Evolutionary conservation across 2,329 filamentous ascomycete species (phyloP).

Genomic region (Bipolaris cookei): DNA sequence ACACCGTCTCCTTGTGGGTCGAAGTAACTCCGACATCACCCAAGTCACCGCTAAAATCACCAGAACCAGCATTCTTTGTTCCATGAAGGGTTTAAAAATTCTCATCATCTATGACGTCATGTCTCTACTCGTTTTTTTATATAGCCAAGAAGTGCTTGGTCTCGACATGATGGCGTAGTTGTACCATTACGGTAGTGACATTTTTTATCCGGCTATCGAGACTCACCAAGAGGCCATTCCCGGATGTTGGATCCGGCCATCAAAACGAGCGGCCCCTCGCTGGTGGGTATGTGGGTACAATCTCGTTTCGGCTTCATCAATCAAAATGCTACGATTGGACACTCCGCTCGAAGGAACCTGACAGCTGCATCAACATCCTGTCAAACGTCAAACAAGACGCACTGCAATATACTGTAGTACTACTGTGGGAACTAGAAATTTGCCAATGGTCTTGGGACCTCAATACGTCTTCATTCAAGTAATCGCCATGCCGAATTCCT

Average conservation of each 20-base stretch:
- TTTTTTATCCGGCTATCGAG: neutral
- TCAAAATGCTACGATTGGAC: slow-evolving; percentile 8
- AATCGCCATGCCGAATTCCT: neutral
- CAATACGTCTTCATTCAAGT: neutral
- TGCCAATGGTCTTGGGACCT: slow-evolving; percentile 3
- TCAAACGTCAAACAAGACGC: slow-evolving; percentile 5
- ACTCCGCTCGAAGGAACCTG: slow-evolving; percentile 7
- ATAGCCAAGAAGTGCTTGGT: neutral
- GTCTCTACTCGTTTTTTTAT: neutral
- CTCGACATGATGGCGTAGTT: neutral
- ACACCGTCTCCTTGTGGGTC: too few relatives aligned
- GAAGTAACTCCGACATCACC: too few relatives aligned
- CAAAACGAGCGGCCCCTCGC: slow-evolving; percentile 7
- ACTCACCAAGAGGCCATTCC: neutral
- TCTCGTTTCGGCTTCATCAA: slow-evolving; percentile 7
- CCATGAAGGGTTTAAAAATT: too few relatives aligned
- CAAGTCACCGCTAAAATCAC: too few relatives aligned
- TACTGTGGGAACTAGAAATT: slow-evolving; percentile 6
- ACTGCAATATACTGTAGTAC: slow-evolving; percentile 1
- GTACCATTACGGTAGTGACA: neutral
- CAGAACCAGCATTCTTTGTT: too few relatives aligned
- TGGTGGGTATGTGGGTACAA: slow-evolving; percentile 11
- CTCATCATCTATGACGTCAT: too few relatives aligned
- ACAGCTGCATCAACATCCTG: slow-evolving; percentile 10
- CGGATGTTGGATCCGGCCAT: slow-evolving; percentile 1